Evolutionary conservation across 2,329 filamentous ascomycete genomes (phyloP), one percentile per base, ranked within the genome.

Genomic region (Harringtonia lauricola): DNA sequence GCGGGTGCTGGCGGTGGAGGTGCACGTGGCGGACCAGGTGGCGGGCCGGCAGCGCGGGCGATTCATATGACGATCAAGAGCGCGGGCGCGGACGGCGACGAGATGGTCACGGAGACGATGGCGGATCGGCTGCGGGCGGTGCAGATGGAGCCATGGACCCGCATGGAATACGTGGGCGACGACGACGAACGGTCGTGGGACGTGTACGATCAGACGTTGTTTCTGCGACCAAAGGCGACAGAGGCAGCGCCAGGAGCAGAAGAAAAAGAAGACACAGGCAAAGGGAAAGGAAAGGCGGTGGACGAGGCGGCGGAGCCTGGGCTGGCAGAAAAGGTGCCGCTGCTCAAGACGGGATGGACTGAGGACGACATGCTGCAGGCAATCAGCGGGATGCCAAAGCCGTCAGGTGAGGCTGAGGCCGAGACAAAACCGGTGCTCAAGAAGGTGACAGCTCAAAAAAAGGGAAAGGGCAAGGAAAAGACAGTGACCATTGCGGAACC

Each of bases 31-130:
- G 57, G 60, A 6, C 56, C 59, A 4, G 50, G 53, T 5, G 52
- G 46, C 48, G 52, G 49, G 21, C 61, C 65, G 5, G 77, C 80
- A 49, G 80, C 84, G 21, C 81, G 84, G 49, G 82, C 86, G 15
- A 86, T 94, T 54, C 83, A 92, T 61, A 86, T 94, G 67, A 86
- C 86, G 26, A 81, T 94, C 57, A 94, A 94, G 67, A 79, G 80
- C 31, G 76, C 78, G 2, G 76, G 78, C 38, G 79, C 83, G 52
- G 79, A 79, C 44, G 50, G 50, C 41, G 67, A 73, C 14, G 67
- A 73, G 17, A 68, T 77, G 44, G 70, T 77, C 13, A 79, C 76
- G 21, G 76, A 84, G 52, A 89, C 79, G 30, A 92, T 83, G 68
- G 81, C 75, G 49, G 74, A 83, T 56, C 78, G 87, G 26, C 74